Percentiles rank a stretch among this genome's conserved stretches.
These are phyloP conservation scores for Erythrophleum ivorense DNA, from an alignment of 331 rosid genomes.

Conservation along the genomic window DNA sequence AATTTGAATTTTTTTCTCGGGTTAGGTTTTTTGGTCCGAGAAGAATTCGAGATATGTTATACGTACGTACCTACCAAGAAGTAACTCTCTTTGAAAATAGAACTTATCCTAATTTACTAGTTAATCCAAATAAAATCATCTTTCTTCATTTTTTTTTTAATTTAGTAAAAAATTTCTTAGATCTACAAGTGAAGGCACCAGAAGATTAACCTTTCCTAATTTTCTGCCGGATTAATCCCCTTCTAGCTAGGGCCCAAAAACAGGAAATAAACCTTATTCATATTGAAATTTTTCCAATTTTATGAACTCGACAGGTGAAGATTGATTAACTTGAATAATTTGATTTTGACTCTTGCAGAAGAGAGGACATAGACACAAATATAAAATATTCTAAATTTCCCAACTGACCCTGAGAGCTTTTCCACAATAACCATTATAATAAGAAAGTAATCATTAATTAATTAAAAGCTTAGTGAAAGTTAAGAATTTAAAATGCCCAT, in stretches of 20 bases:
- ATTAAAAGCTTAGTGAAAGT: conserved; percentile 41
- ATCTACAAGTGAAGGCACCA: neutral
- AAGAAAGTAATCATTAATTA: conserved; percentile 41
- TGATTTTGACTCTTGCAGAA: conserved; percentile 49
- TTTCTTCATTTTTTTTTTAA: neutral
- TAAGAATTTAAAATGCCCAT: conserved; percentile 45
- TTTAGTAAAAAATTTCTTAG: neutral
- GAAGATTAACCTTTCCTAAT: neutral
- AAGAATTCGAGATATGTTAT: neutral
- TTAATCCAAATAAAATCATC: neutral
- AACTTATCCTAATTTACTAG: neutral
- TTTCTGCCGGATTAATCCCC: neutral
- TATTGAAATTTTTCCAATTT: conserved; percentile 22
- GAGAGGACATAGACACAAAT: conserved; percentile 39
- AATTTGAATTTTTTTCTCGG: neutral
- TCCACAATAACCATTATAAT: conserved; percentile 29
- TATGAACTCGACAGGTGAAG: conserved; percentile 13
- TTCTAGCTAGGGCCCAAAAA: neutral
- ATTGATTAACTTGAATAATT: conserved; percentile 40
- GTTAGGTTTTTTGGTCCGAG: neutral
- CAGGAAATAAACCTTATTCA: conserved; percentile 10
- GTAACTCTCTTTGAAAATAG: neutral
- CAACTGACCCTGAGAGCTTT: conserved; percentile 41
- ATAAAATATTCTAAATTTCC: conserved; percentile 24
- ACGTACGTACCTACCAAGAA: neutral